Conservation (phyloP, 805 yeast genomes). For the Candida verbasci region DNA sequence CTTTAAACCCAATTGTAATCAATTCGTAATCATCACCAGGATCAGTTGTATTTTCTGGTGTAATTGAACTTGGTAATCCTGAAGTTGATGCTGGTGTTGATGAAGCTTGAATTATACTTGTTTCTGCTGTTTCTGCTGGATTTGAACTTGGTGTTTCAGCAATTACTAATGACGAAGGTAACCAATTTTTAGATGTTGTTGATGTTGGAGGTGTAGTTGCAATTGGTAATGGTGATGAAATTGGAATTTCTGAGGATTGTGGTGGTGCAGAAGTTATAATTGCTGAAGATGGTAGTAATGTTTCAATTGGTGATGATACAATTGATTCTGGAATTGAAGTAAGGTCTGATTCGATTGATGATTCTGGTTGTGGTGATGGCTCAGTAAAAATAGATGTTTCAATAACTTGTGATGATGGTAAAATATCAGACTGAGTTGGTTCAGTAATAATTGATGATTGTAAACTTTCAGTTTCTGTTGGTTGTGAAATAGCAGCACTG, state of each 20-base stretch:
- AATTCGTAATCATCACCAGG: conserved; percentile 45
- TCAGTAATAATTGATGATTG: no score
- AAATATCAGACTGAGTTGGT: background rate
- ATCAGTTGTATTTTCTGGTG: conserved; percentile 54
- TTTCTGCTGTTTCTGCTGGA: conserved; percentile 23
- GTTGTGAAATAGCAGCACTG: background rate
- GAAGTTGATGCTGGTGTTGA: conserved; percentile 33
- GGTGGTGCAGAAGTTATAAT: conserved; percentile 7
- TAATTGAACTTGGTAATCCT: conserved; percentile 71
- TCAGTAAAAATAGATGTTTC: no score
- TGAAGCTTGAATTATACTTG: conserved; percentile 29
- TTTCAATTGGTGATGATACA: no score
- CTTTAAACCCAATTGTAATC: conserved; percentile 74
- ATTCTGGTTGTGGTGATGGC: no score
- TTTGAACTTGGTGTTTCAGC: conserved; percentile 15
- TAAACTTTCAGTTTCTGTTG: no score
- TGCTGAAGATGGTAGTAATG: background rate
- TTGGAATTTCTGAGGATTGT: conserved; percentile 4
- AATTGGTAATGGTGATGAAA: conserved; percentile 8
- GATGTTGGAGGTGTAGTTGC: conserved; percentile 8
- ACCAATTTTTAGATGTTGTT: conserved; percentile 23
- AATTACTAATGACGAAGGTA: conserved; percentile 31
- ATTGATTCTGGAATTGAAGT: no score
- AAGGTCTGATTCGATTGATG: no score
- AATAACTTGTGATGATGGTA: background rate